Percentiles rank a stretch among this genome's conserved stretches.
Evolutionary conservation across 345 rosid species (phyloP).

Genomic region (Acer negundo): DNA sequence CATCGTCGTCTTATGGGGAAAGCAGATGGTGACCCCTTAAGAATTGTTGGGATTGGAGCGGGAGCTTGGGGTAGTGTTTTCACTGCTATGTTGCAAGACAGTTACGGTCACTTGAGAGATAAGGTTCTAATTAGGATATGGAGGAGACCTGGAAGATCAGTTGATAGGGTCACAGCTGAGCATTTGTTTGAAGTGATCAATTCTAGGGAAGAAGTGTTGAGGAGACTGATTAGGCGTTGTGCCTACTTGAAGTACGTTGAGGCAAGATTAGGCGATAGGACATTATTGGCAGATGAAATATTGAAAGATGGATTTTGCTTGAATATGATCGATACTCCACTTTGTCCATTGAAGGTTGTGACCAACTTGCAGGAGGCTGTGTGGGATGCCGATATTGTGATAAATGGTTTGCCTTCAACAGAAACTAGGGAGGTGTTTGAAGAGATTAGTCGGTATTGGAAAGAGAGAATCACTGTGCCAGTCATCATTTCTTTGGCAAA

Average conservation of each 20-base stretch:
- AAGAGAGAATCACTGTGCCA: slow-evolving; percentile 77
- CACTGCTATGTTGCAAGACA: slow-evolving; percentile 83
- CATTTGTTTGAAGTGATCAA: slow-evolving; percentile 98
- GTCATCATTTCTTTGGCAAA: slow-evolving; percentile 85
- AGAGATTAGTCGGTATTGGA: slow-evolving; percentile 86
- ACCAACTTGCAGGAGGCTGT: slow-evolving; percentile 96
- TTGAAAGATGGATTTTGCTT: slow-evolving; percentile 95
- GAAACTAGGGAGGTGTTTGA: slow-evolving; percentile 84
- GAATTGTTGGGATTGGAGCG: slow-evolving; percentile 90
- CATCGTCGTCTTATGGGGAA: slow-evolving; percentile 72
- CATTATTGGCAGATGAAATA: slow-evolving; percentile 85
- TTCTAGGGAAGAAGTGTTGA: slow-evolving; percentile 84
- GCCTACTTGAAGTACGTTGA: slow-evolving; percentile 95
- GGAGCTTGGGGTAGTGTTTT: slow-evolving; percentile 99
- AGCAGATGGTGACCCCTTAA: slow-evolving; percentile 77
- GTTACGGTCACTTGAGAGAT: slow-evolving; percentile 79
- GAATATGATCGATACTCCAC: slow-evolving; percentile 94
- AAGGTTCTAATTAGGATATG: slow-evolving; percentile 91
- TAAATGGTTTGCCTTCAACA: slow-evolving; percentile 94
- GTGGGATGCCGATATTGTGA: slow-evolving; percentile 97
- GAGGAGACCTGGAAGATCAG: slow-evolving; percentile 83
- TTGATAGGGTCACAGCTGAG: slow-evolving; percentile 77
- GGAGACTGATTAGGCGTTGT: slow-evolving; percentile 91
- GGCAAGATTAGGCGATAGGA: slow-evolving; percentile 92
- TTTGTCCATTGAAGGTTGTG: slow-evolving; percentile 92